Evolutionary conservation across 345 rosid genomes (phyloP).

Genomic region (Geranium rotundifolium): DNA sequence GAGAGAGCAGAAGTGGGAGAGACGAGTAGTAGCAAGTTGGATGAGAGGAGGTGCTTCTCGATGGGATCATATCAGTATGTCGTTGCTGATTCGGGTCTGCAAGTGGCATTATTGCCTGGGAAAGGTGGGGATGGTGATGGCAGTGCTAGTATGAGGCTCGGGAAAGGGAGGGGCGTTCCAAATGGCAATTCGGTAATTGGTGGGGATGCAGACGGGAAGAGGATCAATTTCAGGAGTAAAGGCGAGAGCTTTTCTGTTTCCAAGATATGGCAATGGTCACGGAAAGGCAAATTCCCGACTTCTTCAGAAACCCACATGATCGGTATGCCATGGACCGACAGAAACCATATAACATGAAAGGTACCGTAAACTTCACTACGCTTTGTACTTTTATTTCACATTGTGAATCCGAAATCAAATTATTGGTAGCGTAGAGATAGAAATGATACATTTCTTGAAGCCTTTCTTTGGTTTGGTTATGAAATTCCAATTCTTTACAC

Average conservation of each 20-base stretch:
- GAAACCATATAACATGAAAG: neutral
- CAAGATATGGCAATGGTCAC: constrained; percentile 94
- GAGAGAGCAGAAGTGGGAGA: constrained; percentile 33
- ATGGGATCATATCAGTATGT: constrained; percentile 53
- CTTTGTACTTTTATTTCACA: neutral
- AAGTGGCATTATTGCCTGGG: constrained; percentile 39
- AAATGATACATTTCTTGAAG: too few relatives aligned
- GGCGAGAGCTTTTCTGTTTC: constrained; percentile 95
- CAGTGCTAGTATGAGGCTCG: constrained; percentile 20
- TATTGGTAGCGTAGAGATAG: neutral
- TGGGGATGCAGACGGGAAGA: constrained; percentile 60
- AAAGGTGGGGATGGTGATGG: constrained; percentile 8
- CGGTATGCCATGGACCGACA: neutral
- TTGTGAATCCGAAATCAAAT: neutral
- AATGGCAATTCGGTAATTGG: constrained; percentile 29
- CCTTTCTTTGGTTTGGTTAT: too few relatives aligned
- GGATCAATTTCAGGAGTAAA: constrained; percentile 56
- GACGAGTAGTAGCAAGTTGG: constrained; percentile 56
- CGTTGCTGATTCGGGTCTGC: constrained; percentile 38
- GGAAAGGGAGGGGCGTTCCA: constrained; percentile 23
- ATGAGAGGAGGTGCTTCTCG: constrained; percentile 37
- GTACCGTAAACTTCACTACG: neutral
- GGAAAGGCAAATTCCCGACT: constrained; percentile 41
- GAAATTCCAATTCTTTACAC: neutral
- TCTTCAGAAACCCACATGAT: constrained; percentile 23